phyloP scores from a whole-genome alignment of 768 basidiomycete species.

The Termitomyces sp. region DNA sequence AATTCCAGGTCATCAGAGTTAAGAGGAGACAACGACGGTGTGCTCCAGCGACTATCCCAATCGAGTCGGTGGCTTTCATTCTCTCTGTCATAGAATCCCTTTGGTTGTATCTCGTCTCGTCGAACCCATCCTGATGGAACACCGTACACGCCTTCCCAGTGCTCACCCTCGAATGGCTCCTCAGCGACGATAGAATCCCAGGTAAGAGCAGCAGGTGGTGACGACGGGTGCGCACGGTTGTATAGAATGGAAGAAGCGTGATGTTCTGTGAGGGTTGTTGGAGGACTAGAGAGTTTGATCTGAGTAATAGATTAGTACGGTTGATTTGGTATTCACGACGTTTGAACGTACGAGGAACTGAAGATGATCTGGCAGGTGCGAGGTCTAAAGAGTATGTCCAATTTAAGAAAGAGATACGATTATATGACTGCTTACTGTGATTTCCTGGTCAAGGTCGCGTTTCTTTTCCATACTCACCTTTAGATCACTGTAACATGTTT shows the following conservation, averaged over 20 bases:
- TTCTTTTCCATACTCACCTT: slow-evolving; percentile 45
- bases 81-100: slow-evolving; percentile 16
- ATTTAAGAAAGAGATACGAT: too few relatives aligned
- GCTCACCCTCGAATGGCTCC: slow-evolving; percentile 82
- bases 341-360: slow-evolving; percentile 58
- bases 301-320: slow-evolving; percentile 18
- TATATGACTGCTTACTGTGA: slow-evolving; percentile 45
- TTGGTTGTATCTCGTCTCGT: slow-evolving; percentile 34
- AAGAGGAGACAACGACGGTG: slow-evolving; percentile 66
- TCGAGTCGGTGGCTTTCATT: slow-evolving; percentile 19
- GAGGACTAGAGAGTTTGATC: slow-evolving; percentile 55
- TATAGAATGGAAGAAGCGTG: slow-evolving; percentile 55
- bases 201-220: slow-evolving; percentile 42
- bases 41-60: slow-evolving; percentile 50
- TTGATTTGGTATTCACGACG: neutral
- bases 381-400: slow-evolving; percentile 32
- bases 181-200: slow-evolving; percentile 81
- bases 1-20: slow-evolving; percentile 51
- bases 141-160: slow-evolving; percentile 76
- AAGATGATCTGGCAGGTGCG: slow-evolving; percentile 66
- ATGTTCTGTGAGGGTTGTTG: slow-evolving; percentile 42
- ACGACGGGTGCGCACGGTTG: slow-evolving; percentile 39
- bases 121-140: slow-evolving; percentile 39
- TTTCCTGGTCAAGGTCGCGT: slow-evolving; percentile 61
- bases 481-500: slow-evolving; percentile 47